A percentile compares a stretch with the other conserved stretches of the same genome.
phyloP scores from a whole-genome alignment of 805 yeast genomes.

The Saccharomycopsis babjevae region DNA sequence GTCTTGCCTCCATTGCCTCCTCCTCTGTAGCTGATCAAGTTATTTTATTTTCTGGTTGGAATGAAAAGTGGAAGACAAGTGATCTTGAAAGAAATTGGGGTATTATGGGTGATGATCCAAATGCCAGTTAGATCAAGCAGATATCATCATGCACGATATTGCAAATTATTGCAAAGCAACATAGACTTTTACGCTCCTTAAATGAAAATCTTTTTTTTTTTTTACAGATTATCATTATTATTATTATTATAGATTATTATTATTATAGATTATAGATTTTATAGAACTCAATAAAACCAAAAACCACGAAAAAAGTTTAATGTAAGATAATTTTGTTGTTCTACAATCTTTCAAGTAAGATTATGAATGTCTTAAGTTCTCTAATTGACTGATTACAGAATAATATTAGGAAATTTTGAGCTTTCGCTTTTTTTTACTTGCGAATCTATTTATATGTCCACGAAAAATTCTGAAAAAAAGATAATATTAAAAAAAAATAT shows the following conservation, averaged over 20 bases:
- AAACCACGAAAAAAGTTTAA: neutral
- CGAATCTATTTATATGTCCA: no score
- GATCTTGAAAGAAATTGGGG: slow-evolving; percentile 67
- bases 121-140: neutral
- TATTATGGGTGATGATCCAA: slow-evolving; percentile 28
- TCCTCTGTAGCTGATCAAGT: slow-evolving; percentile 32
- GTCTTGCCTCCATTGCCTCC: slow-evolving; percentile 52
- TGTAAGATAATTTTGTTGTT: no score
- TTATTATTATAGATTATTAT: neutral
- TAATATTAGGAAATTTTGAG: no score
- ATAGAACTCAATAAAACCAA: neutral
- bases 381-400: neutral
- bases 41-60: slow-evolving; percentile 51
- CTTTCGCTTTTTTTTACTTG: neutral
- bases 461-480: no score
- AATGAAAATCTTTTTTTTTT: neutral
- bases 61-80: slow-evolving; percentile 53
- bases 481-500: no score
- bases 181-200: neutral
- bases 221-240: neutral
- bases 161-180: neutral
- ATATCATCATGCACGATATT: neutral
- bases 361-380: neutral
- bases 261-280: neutral
- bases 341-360: no score